phyloP scores from a whole-genome alignment of 2,329 filamentous ascomycete genomes.

The Pleurostoma richardsiae region DNA sequence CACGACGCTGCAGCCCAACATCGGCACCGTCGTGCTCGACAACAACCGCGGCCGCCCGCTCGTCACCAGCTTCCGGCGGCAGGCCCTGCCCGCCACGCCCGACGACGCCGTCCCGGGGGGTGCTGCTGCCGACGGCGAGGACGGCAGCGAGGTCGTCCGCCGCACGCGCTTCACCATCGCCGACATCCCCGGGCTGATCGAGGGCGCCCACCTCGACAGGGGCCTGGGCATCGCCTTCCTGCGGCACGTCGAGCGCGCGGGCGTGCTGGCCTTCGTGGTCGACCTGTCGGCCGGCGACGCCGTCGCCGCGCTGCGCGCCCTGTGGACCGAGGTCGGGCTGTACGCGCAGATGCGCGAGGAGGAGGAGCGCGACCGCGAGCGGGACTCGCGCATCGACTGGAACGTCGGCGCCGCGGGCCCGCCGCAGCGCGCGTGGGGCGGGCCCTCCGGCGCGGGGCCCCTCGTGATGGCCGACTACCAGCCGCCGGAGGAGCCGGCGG shows the following conservation, averaged over 20 bases:
- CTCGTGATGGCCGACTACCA: slow-evolving; percentile 24
- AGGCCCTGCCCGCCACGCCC: slow-evolving; percentile 8
- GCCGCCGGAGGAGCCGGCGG: slow-evolving; percentile 9
- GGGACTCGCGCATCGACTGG: slow-evolving; percentile 52
- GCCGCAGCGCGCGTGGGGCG: slow-evolving; percentile 9
- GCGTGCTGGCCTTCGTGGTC: slow-evolving; percentile 88
- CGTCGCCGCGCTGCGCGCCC: slow-evolving; percentile 67
- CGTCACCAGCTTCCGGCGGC: slow-evolving; percentile 29
- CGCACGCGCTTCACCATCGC: slow-evolving; percentile 87
- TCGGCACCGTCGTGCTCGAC: slow-evolving; percentile 92
- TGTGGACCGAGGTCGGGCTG: slow-evolving; percentile 87
- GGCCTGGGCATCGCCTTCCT: slow-evolving; percentile 89
- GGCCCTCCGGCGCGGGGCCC: slow-evolving; percentile 8
- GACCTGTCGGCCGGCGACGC: slow-evolving; percentile 79
- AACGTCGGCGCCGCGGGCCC: slow-evolving; percentile 43
- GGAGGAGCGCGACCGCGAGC: slow-evolving; percentile 61
- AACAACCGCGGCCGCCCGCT: slow-evolving; percentile 72
- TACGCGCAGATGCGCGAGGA: slow-evolving; percentile 79
- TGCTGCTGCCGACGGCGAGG: slow-evolving; percentile 27
- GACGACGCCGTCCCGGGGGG: slow-evolving; percentile 23
- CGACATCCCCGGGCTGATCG: slow-evolving; percentile 90
- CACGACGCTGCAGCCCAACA: slow-evolving; percentile 90
- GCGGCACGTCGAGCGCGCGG: slow-evolving; percentile 88
- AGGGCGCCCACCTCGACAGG: slow-evolving; percentile 86
- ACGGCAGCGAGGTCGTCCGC: slow-evolving; percentile 42